These are phyloP conservation scores for Urochloa ruziziensis DNA, from an alignment of 176 grass and related monocot genomes.

Conservation along the genomic window DNA sequence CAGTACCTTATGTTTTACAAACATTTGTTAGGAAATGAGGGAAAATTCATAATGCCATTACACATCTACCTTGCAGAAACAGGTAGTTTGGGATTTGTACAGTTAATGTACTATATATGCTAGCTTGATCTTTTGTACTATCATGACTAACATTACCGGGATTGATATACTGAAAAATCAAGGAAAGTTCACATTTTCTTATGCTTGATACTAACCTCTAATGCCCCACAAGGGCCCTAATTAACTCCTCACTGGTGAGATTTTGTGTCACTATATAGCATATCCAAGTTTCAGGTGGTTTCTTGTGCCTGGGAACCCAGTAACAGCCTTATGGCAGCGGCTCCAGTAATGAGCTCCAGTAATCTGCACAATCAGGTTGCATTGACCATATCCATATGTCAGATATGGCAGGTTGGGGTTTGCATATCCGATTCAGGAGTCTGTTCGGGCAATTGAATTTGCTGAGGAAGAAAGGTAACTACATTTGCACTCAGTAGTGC, in stretches of 20 bases:
- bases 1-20: not conserved
- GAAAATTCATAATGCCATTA: not conserved
- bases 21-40: constrained; percentile 18
- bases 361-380: constrained; percentile 8
- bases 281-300: constrained; percentile 20
- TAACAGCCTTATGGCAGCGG: constrained; percentile 4
- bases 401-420: not conserved
- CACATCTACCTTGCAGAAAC: constrained; percentile 32
- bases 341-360: constrained; percentile 30
- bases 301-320: not conserved
- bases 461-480: constrained; percentile 4
- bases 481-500: not conserved
- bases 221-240: not conserved
- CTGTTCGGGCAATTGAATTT: constrained; percentile 15
- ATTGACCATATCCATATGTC: constrained; percentile 25
- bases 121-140: constrained; percentile 7
- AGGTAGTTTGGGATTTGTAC: constrained; percentile 21
- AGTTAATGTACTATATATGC: constrained; percentile 19
- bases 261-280: constrained; percentile 6
- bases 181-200: not conserved
- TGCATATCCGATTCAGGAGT: not conserved
- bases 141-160: not conserved
- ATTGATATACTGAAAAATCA: constrained; percentile 6
- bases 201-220: not conserved
- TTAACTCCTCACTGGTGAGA: constrained; percentile 16